Percentiles rank a stretch among this genome's conserved stretches.
These are phyloP conservation scores for Boletus reticuloceps DNA, from an alignment of 768 basidiomycete genomes.

Conservation along the genomic window DNA sequence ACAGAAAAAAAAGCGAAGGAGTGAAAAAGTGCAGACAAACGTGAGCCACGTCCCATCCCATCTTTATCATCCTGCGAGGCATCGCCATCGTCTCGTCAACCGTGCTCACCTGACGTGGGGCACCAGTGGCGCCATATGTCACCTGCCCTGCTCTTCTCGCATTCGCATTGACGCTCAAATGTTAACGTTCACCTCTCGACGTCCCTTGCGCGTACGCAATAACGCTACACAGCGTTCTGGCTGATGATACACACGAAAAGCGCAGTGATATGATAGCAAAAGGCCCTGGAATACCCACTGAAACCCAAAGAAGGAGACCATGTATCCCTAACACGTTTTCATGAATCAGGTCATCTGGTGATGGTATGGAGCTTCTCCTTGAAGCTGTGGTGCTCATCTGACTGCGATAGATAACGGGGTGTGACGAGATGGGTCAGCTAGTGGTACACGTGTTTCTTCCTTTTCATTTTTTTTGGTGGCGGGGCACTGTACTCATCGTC, in stretches of 20 bases:
- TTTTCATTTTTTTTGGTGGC: no score
- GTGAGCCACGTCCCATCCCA: neutral
- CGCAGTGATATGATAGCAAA: neutral
- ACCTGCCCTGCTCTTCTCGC: slow-evolving; percentile 11
- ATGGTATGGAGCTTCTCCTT: neutral
- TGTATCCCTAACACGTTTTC: slow-evolving; percentile 11
- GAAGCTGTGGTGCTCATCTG: slow-evolving; percentile 5
- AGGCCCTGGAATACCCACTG: neutral
- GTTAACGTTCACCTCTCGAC: neutral
- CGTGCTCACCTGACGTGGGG: slow-evolving; percentile 17
- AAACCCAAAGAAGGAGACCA: slow-evolving; percentile 3
- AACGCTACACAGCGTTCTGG: neutral
- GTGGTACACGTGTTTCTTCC: no score
- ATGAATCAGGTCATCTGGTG: slow-evolving; percentile 12
- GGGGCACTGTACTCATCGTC: no score
- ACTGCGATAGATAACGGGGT: slow-evolving; percentile 1
- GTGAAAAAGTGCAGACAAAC: neutral
- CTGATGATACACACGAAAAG: neutral
- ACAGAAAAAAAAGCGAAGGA: neutral
- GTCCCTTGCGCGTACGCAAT: neutral
- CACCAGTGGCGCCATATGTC: slow-evolving; percentile 3
- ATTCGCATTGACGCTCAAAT: neutral
- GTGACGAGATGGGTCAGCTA: neutral
- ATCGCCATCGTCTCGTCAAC: slow-evolving; percentile 16
- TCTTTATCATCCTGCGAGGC: slow-evolving; percentile 13